Percentiles rank a stretch among this genome's conserved stretches.
phyloP scores from a whole-genome alignment of 441 rosid genomes.

The Manihot esculenta region DNA sequence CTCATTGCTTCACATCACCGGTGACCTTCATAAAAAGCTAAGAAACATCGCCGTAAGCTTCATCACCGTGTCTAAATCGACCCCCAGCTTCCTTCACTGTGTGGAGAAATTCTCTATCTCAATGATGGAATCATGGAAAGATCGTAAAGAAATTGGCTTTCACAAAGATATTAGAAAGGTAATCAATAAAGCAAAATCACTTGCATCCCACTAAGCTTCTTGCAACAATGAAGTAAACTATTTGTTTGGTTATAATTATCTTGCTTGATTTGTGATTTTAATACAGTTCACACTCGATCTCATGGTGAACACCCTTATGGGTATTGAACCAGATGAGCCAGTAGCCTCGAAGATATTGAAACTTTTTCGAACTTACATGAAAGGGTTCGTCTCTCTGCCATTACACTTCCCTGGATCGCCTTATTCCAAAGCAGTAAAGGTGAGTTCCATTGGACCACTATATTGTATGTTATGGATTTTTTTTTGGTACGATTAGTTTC shows the following conservation, averaged over 20 bases:
- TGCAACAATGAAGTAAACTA: too few species aligned
- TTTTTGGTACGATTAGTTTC: too few species aligned
- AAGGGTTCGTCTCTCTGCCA: slow-evolving; percentile 80
- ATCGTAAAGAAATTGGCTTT: slow-evolving; percentile 42
- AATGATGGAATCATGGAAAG: slow-evolving; percentile 66
- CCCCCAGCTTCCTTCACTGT: slow-evolving; percentile 38
- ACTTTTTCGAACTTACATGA: slow-evolving; percentile 74
- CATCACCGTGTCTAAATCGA: slow-evolving; percentile 45
- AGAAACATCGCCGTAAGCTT: slow-evolving; percentile 55
- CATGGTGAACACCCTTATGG: slow-evolving; percentile 66
- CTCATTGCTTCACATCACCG: slow-evolving; percentile 52
- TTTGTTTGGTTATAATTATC: too few species aligned
- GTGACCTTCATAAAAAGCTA: slow-evolving; percentile 68
- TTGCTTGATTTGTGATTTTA: not conserved
- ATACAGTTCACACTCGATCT: slow-evolving; percentile 59
- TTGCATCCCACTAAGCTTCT: too few species aligned
- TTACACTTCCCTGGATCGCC: slow-evolving; percentile 65
- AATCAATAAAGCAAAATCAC: not conserved
- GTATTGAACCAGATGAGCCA: slow-evolving; percentile 65
- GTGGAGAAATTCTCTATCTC: slow-evolving; percentile 53
- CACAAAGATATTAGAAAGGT: slow-evolving; percentile 61
- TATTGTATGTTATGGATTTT: too few species aligned
- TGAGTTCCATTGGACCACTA: too few species aligned
- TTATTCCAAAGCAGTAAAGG: slow-evolving; percentile 79
- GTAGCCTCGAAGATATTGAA: slow-evolving; percentile 46